These are phyloP conservation scores for Cladosporium sp. DNA, from an alignment of 2,329 filamentous ascomycete genomes.

Conservation along the genomic window DNA sequence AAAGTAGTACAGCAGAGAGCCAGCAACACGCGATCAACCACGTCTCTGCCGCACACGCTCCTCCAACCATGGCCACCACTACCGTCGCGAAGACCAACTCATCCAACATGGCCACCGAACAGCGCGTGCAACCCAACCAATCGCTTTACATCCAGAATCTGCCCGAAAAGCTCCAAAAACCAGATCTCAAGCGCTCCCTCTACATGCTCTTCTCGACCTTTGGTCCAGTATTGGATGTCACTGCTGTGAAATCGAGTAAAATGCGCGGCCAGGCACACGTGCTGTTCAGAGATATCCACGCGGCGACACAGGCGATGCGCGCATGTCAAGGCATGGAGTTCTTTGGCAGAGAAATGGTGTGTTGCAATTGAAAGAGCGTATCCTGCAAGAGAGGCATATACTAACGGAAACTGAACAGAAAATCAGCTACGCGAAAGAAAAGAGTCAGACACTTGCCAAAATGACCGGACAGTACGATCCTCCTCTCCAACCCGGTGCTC, in stretches of 20 bases:
- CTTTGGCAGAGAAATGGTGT: constrained; percentile 79
- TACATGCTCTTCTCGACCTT: constrained; percentile 96
- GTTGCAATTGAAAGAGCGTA: constrained; percentile 36
- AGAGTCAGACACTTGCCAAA: constrained; percentile 84
- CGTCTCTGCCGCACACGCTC: not conserved
- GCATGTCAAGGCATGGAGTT: constrained; percentile 83
- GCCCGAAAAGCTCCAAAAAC: constrained; percentile 85
- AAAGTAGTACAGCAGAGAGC: not conserved
- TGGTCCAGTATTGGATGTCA: constrained; percentile 86
- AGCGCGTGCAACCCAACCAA: constrained; percentile 26
- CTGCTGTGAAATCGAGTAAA: constrained; percentile 82
- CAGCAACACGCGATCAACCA: not conserved
- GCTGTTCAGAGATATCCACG: constrained; percentile 83
- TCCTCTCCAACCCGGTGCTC: constrained; percentile 24
- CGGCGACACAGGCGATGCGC: constrained; percentile 92
- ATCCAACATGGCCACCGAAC: not conserved
- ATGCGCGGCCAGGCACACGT: constrained; percentile 97
- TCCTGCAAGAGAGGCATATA: constrained; percentile 7
- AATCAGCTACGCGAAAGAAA: constrained; percentile 87
- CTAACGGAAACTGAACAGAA: constrained; percentile 55
- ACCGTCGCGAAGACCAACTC: constrained; percentile 14
- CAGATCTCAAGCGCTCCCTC: constrained; percentile 79
- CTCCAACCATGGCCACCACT: constrained; percentile 11
- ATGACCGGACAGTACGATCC: constrained; percentile 84
- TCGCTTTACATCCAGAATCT: constrained; percentile 90